A percentile compares a stretch with the other conserved stretches of the same genome.
phyloP scores from a whole-genome alignment of 805 yeast genomes.

The Yarrowia alimentaria region DNA sequence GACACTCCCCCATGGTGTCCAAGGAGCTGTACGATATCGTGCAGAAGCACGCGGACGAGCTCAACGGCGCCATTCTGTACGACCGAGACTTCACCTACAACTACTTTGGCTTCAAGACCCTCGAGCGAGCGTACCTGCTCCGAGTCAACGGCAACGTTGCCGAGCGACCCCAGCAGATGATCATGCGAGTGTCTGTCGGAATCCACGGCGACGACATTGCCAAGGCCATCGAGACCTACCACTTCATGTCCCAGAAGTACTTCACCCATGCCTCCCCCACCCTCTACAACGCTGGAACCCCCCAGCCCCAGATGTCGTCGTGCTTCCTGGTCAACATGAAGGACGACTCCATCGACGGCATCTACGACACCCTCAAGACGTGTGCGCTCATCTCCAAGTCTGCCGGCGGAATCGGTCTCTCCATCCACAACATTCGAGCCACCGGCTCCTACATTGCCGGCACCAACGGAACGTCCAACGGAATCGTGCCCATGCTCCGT shows the following conservation, averaged over 20 bases:
- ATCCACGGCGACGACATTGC: slow-evolving; percentile 72
- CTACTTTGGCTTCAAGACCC: slow-evolving; percentile 90
- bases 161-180: slow-evolving; percentile 89
- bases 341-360: slow-evolving; percentile 94
- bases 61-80: slow-evolving; percentile 70
- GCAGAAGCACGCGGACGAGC: slow-evolving; percentile 57
- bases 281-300: slow-evolving; percentile 88
- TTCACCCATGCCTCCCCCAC: slow-evolving; percentile 97
- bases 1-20: slow-evolving; percentile 69
- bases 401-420: slow-evolving; percentile 95
- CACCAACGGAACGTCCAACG: slow-evolving; percentile 88
- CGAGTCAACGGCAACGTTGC: slow-evolving; percentile 62
- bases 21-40: slow-evolving; percentile 64
- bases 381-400: slow-evolving; percentile 89
- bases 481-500: slow-evolving; percentile 92
- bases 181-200: slow-evolving; percentile 89
- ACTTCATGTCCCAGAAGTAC: slow-evolving; percentile 79
- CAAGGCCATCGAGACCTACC: slow-evolving; percentile 74
- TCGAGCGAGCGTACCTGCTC: slow-evolving; percentile 80
- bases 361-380: slow-evolving; percentile 81
- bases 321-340: slow-evolving; percentile 90
- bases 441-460: slow-evolving; percentile 87
- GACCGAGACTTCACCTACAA: slow-evolving; percentile 76
- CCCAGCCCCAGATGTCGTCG: slow-evolving; percentile 80
- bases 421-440: slow-evolving; percentile 81